Conservation (phyloP, 2,329 filamentous ascomycete genomes). For the Paramyrothecium roridum region DNA sequence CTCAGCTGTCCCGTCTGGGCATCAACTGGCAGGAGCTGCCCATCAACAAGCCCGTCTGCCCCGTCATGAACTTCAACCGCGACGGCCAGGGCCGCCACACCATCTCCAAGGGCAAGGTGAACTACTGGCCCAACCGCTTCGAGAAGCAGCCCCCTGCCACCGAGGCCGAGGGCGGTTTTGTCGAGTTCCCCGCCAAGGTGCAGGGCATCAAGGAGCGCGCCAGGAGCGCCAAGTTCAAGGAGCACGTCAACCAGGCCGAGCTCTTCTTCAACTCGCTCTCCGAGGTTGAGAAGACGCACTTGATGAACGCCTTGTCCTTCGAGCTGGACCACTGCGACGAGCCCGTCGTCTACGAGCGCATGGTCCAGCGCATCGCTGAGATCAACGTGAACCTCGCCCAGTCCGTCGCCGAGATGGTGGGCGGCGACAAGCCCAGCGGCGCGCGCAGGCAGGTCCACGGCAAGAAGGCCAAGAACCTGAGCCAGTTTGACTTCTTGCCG, state of each 20-base stretch:
- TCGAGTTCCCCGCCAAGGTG: conserved; percentile 61
- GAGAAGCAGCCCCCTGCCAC: conserved; percentile 65
- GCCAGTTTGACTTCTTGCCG: conserved; percentile 66
- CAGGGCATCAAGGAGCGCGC: conserved; percentile 68
- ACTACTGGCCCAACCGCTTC: conserved; percentile 60
- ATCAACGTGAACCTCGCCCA: conserved; percentile 70
- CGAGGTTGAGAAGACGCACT: conserved; percentile 64
- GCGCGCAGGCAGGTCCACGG: conserved; percentile 59
- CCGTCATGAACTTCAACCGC: conserved; percentile 73
- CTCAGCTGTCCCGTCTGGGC: conserved; percentile 67
- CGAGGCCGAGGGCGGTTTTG: conserved; percentile 61
- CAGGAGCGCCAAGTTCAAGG: conserved; percentile 70
- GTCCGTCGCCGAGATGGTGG: conserved; percentile 66
- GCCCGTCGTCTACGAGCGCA: conserved; percentile 68
- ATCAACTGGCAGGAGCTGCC: conserved; percentile 75
- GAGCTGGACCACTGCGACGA: conserved; percentile 83
- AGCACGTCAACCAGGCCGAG: conserved; percentile 76
- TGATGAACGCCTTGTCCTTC: conserved; percentile 70
- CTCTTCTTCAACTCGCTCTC: conserved; percentile 80
- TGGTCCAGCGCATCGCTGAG: conserved; percentile 65
- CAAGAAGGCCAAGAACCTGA: conserved; percentile 63
- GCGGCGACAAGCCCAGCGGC: conserved; percentile 56
- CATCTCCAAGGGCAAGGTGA: conserved; percentile 65
- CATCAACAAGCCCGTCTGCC: conserved; percentile 72
- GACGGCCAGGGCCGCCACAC: conserved; percentile 71